Conservation (phyloP, 352 stramenopile genomes). For the Detonula confervacea region DNA sequence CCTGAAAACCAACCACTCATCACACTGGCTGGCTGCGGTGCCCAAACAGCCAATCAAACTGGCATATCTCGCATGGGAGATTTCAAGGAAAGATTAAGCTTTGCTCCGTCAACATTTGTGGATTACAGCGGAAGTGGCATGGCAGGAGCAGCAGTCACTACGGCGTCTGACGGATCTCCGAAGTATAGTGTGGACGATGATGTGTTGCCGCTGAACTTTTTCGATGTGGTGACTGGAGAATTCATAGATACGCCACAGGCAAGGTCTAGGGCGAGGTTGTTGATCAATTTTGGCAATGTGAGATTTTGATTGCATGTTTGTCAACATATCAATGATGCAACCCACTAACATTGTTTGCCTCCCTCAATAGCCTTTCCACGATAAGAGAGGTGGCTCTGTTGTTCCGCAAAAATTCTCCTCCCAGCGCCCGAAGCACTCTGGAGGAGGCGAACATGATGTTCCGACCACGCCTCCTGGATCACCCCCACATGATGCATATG, state of each 20-base stretch:
- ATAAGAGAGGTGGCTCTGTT: constrained; percentile 69
- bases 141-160: constrained; percentile 66
- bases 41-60: constrained; percentile 62
- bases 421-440: constrained; percentile 61
- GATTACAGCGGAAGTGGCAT: constrained; percentile 74
- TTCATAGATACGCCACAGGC: constrained; percentile 75
- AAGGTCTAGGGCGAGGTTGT: constrained; percentile 55
- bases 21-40: constrained; percentile 62
- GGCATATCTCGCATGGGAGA: constrained; percentile 74
- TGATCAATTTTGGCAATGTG: constrained; percentile 80
- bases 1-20: constrained; percentile 66
- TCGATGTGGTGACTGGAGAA: constrained; percentile 70
- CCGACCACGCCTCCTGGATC: constrained; percentile 63
- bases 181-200: constrained; percentile 76
- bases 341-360: too few relatives aligned
- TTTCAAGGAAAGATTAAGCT: constrained; percentile 73
- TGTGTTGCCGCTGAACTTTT: constrained; percentile 72
- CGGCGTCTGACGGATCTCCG: constrained; percentile 67
- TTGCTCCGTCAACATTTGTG: constrained; percentile 62
- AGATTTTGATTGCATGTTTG: constrained; percentile 3
- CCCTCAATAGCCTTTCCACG: constrained; percentile 67
- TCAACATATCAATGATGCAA: too few relatives aligned
- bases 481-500: constrained; percentile 67
- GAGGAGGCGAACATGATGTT: constrained; percentile 26
- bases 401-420: constrained; percentile 63